phyloP scores from a whole-genome alignment of 768 basidiomycete genomes.

The Cystobasidium tubakii region DNA sequence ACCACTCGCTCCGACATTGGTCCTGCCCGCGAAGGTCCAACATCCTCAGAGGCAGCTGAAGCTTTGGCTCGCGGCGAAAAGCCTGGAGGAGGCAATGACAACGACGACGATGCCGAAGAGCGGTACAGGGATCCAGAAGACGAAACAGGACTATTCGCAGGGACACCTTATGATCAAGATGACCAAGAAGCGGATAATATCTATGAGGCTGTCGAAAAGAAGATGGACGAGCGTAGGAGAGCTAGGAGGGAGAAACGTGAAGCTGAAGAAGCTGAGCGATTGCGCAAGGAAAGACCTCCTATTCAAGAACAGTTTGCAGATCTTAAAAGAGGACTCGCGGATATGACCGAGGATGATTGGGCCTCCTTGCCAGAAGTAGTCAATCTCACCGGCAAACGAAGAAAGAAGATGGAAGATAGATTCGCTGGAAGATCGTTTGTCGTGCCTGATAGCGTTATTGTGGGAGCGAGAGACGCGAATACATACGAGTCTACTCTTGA shows the following conservation, averaged over 20 bases:
- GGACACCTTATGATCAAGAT: constrained; percentile 82
- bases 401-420: constrained; percentile 62
- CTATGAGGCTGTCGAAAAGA: constrained; percentile 82
- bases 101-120: constrained; percentile 71
- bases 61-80: constrained; percentile 72
- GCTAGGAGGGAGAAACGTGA: constrained; percentile 73
- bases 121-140: constrained; percentile 96
- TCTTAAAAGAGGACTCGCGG: constrained; percentile 78
- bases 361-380: constrained; percentile 86
- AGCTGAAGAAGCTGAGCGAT: constrained; percentile 64
- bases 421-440: constrained; percentile 66
- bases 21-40: constrained; percentile 89
- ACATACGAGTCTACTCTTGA: constrained; percentile 76
- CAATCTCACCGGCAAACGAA: constrained; percentile 85
- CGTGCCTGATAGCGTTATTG: constrained; percentile 86
- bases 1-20: constrained; percentile 98
- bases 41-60: constrained; percentile 80
- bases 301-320: constrained; percentile 94
- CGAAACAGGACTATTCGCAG: constrained; percentile 90
- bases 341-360: constrained; percentile 88
- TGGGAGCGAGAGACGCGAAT: constrained; percentile 69
- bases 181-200: constrained; percentile 96
- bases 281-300: constrained; percentile 82
- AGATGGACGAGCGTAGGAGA: constrained; percentile 80
- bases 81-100: constrained; percentile 63